Conservation (phyloP, 352 stramenopile genomes). For the Sclerospora graminicola region DNA sequence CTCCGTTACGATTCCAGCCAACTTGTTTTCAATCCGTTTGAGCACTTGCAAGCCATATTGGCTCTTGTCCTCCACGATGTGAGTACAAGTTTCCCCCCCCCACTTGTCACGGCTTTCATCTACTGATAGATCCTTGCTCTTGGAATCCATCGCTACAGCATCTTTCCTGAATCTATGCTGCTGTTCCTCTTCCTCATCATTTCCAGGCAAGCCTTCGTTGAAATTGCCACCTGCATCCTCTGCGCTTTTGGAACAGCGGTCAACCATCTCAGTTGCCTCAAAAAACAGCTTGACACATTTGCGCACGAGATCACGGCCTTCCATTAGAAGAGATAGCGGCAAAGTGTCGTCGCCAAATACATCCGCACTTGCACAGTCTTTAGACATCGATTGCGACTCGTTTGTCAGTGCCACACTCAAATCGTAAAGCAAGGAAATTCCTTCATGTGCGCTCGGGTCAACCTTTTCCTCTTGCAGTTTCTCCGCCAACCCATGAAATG, state of each 20-base stretch:
- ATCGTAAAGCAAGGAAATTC: constrained; percentile 18
- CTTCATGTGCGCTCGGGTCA: not conserved
- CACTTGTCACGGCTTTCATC: constrained; percentile 9
- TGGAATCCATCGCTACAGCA: constrained; percentile 1
- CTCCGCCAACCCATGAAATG: constrained; percentile 14
- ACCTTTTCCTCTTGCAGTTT: constrained; percentile 3
- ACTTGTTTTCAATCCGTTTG: constrained; percentile 63
- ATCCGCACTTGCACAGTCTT: not conserved
- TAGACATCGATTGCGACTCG: constrained; percentile 1
- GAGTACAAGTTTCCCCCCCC: not conserved
- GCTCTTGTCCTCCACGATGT: constrained; percentile 24
- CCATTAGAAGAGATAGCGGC: constrained; percentile 14
- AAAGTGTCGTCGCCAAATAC: not conserved
- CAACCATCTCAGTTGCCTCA: constrained; percentile 49
- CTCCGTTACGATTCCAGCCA: constrained; percentile 42
- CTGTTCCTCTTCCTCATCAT: constrained; percentile 10
- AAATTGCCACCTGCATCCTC: constrained; percentile 5
- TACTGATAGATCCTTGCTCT: constrained; percentile 6
- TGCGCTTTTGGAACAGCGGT: constrained; percentile 31
- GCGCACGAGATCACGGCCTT: constrained; percentile 27
- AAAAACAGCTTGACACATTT: constrained; percentile 53
- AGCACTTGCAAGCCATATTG: constrained; percentile 58
- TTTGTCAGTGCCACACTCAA: constrained; percentile 20
- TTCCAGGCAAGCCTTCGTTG: not conserved
- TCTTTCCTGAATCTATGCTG: constrained; percentile 2